Conservation (phyloP, 176 grass and related monocot genomes). For the Triticum turgidum region DNA sequence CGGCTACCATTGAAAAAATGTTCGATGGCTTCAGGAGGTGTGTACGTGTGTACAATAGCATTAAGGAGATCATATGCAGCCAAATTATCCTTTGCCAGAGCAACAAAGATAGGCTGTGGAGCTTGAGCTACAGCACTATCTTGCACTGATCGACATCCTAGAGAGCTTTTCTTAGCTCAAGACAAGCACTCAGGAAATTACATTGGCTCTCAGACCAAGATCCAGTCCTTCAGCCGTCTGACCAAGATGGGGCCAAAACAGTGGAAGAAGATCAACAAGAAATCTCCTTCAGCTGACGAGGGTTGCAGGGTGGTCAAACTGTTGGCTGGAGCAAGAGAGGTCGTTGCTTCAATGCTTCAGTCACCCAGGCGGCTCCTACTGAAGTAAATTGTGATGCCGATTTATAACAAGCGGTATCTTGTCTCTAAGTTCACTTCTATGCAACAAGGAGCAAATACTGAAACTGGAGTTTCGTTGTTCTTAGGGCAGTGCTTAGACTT, state of each 20-base stretch:
- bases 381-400: slow-evolving; percentile 18
- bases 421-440: slow-evolving; percentile 34
- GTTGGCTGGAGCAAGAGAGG: slow-evolving; percentile 41
- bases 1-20: background rate
- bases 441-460: slow-evolving; percentile 30
- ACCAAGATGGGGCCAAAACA: slow-evolving; percentile 41
- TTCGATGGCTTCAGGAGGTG: slow-evolving; percentile 19
- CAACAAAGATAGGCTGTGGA: slow-evolving; percentile 44
- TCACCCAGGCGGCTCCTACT: background rate
- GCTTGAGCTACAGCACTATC: slow-evolving; percentile 29
- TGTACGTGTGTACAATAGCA: slow-evolving; percentile 15
- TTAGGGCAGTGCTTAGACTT: too few species aligned
- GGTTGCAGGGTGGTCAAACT: slow-evolving; percentile 21
- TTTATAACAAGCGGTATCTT: slow-evolving; percentile 38
- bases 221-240: slow-evolving; percentile 23
- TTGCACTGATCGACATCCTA: slow-evolving; percentile 29
- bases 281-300: slow-evolving; percentile 18
- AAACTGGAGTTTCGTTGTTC: slow-evolving; percentile 12
- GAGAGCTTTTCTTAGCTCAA: slow-evolving; percentile 21
- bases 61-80: slow-evolving; percentile 31
- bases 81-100: slow-evolving; percentile 26
- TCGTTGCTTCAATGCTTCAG: slow-evolving; percentile 34
- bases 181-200: slow-evolving; percentile 5
- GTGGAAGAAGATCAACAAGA: slow-evolving; percentile 40
- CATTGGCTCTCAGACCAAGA: slow-evolving; percentile 22